Base-by-base conservation (phyloP, 1,284 basidiomycete genomes). In the Meripilus lineatus region DNA sequence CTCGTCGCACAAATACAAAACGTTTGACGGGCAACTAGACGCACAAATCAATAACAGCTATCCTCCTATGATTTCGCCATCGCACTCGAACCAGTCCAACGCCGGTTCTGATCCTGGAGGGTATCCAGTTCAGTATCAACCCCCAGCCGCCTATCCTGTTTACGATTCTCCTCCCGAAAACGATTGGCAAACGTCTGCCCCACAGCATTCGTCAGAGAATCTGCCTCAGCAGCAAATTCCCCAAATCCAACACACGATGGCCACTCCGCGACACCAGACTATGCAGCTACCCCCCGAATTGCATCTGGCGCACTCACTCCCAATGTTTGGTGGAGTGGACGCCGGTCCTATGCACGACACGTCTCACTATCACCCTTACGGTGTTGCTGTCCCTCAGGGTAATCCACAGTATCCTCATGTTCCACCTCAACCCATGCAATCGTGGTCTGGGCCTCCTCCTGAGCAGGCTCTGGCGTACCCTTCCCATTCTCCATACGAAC, bases 1-100 rank as follows among this genome's bases (percentile, higher is more conserved):
- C 63, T 86, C 38, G 71, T 80, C 7, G 71, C 75, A 47, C 78
- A 84, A 49, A 67, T 82, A 50, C 66, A n/a, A 69, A 48, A 62
- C 65, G 30, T 84, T 85, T 53, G 77, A 81, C 7, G 76, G 73
- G 0, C 67, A 72, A 38, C 72, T 84, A 48, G 70, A 71, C 21
- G 64, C 66, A 11, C 80, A 80, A 58, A 70, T 84, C 44, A 52
- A 47, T 30, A 30, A n/a, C 28, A n/a, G n/a, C 28, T 30, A 30
- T 30, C n/a, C 8, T n/a, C 8, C 8, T 30, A 30, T 30, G 25
- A 49, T 50, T 21, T 43, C 51, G 2, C 50, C 50, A 32, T 46
- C 47, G 48, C 48, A 37, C 51, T 52, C 32, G 54, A 52, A 39
- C 7, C 17, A 13, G 11, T 10, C 11, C 6, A 7, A 11, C 8